These are phyloP conservation scores for Lophiostoma macrostomum DNA, from an alignment of 495 filamentous ascomycete genomes.

Conservation along the genomic window DNA sequence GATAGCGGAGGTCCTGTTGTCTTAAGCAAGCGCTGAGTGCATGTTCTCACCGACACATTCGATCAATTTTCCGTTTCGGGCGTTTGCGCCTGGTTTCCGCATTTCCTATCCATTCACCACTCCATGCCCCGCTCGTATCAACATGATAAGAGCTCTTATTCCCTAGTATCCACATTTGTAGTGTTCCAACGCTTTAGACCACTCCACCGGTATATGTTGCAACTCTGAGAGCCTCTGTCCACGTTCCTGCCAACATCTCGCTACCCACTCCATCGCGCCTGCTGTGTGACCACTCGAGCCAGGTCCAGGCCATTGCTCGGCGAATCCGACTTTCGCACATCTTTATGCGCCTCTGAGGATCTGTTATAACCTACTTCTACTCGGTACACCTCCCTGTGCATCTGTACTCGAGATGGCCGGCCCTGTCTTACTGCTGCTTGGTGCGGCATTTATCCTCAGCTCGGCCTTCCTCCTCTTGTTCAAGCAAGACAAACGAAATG, in stretches of 20 bases:
- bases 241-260: slow-evolving; percentile 2
- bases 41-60: background rate
- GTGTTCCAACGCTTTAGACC: too few species aligned
- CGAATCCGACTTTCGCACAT: slow-evolving; percentile 3
- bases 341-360: too few species aligned
- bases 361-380: background rate
- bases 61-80: slow-evolving; percentile 14
- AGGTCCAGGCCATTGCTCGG: slow-evolving; percentile 9
- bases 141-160: slow-evolving; percentile 8
- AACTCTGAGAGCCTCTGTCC: too few species aligned
- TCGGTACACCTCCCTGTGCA: background rate
- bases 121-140: slow-evolving; percentile 1
- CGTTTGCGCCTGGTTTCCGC: background rate
- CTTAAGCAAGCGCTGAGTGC: background rate
- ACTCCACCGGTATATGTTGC: too few species aligned
- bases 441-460: slow-evolving; percentile 20
- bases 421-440: slow-evolving; percentile 25
- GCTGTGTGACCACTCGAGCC: slow-evolving; percentile 18
- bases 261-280: slow-evolving; percentile 16
- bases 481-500: slow-evolving; percentile 26
- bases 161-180: background rate
- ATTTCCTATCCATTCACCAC: slow-evolving; percentile 18
- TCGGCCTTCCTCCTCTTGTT: slow-evolving; percentile 15
- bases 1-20: too few species aligned
- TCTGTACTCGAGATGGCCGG: background rate